Base-by-base conservation (phyloP, 805 yeast genomes). In the Komagataella kurtzmanii region DNA sequence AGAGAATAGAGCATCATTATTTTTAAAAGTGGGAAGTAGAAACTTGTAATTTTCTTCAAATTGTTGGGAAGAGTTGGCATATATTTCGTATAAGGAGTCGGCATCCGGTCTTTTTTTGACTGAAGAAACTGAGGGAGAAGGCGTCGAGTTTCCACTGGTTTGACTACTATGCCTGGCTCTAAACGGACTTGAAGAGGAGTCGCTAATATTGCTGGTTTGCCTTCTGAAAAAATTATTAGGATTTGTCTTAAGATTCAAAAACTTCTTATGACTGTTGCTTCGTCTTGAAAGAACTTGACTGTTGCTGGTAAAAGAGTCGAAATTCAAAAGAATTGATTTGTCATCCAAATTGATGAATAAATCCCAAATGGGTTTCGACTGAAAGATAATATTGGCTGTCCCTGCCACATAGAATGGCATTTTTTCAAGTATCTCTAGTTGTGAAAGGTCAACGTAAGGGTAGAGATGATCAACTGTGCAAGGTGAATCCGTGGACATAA, bases 351-450 rank as follows among this genome's bases (percentile, higher is more conserved):
- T 82, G 52, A 80, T 76, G 54, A 78, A 72, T 36, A 80, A 61
- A 61, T 84, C 86, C 84, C 85, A 83, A 18, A 76, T 59, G 47
- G 70, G 70, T 52, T 74, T 74, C 36, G 75, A 71, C 58, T 79
- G 79, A 59, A 84, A 77, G 45, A 81, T 74, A 14, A 83, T 76
- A 59, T 84, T 84, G 45, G 83, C 78, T 3, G 88, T 82, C 3
- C 91, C 91, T 2, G 85, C 74, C 49, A 84, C 65, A 57, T 69
- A 78, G 24, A 66, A 66, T 30, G 58, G 67, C 54, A 67, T 71
- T 50, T 59, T 65, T 54, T 70, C 69, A 50, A 80, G 61, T 1
- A 74, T 55, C 53, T 78, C 81, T 47, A 81, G 65, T 54, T 79
- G 74, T 2, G 83, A 77, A 1, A 82, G 75, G 55, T 83, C 89